These are phyloP conservation scores for Hyaloscypha hepaticicola DNA, from an alignment of 495 filamentous ascomycete species.

Conservation along the genomic window DNA sequence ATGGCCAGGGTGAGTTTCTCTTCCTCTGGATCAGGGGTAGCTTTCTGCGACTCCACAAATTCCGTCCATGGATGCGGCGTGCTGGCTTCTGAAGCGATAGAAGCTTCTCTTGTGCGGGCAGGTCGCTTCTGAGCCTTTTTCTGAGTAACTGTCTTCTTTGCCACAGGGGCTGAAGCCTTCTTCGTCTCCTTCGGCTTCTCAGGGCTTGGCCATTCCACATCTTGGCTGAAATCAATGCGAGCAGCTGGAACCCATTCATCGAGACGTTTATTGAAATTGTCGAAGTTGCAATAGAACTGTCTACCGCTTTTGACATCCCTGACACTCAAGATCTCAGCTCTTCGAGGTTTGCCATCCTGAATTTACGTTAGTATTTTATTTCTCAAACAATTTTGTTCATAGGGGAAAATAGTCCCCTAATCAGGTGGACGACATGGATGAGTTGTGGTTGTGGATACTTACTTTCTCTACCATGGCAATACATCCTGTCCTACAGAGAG, in stretches of 20 bases:
- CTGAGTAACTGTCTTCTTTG: constrained; percentile 44
- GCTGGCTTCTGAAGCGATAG: constrained; percentile 30
- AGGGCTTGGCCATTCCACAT: constrained; percentile 57
- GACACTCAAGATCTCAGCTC: constrained; percentile 91
- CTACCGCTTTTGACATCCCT: constrained; percentile 78
- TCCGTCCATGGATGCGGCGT: constrained; percentile 32
- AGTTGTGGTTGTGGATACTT: constrained; percentile 15
- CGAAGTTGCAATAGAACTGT: constrained; percentile 95
- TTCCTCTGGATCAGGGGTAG: constrained; percentile 15
- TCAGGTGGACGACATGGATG: not conserved
- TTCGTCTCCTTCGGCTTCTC: constrained; percentile 57
- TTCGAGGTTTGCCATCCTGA: constrained; percentile 79
- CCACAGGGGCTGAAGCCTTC: constrained; percentile 43
- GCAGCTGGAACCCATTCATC: constrained; percentile 90
- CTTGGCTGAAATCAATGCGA: constrained; percentile 72
- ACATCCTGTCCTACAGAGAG: constrained; percentile 49
- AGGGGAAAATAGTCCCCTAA: not conserved
- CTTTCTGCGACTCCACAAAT: constrained; percentile 29
- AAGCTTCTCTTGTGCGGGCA: constrained; percentile 29
- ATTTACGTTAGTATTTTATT: not conserved
- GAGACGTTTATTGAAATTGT: constrained; percentile 98
- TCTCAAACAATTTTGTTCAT: not conserved
- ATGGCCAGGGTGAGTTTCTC: constrained; percentile 21
- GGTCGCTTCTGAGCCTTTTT: constrained; percentile 58
- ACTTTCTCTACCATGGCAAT: constrained; percentile 48